Evolutionary conservation across 495 filamentous ascomycete genomes (phyloP).

Genomic region (Aspergillus nidulans): DNA sequence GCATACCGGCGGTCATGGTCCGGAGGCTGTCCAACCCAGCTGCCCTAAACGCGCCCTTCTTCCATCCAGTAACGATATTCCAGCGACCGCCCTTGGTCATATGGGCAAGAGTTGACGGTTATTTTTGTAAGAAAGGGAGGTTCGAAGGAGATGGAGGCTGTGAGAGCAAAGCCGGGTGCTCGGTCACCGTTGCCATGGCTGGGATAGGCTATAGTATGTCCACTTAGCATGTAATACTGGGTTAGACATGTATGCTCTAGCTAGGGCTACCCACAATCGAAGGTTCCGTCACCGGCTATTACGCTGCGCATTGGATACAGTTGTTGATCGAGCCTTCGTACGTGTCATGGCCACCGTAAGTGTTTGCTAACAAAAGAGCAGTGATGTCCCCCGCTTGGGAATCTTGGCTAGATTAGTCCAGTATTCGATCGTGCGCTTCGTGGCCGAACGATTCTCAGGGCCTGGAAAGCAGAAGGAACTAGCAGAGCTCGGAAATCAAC

Average conservation of each 20-base stretch:
- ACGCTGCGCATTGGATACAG: constrained; percentile 44
- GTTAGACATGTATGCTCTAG: not conserved
- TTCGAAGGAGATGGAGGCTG: constrained; percentile 52
- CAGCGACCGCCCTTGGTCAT: constrained; percentile 56
- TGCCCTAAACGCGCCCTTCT: constrained; percentile 55
- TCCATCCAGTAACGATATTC: constrained; percentile 63
- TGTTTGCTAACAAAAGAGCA: constrained; percentile 57
- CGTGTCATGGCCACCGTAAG: constrained; percentile 53
- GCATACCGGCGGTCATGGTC: constrained; percentile 59
- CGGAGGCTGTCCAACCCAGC: constrained; percentile 26
- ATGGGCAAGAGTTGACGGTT: constrained; percentile 60
- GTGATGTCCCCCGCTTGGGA: constrained; percentile 57
- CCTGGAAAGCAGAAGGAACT: constrained; percentile 22
- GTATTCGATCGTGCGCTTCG: constrained; percentile 50
- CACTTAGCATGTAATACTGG: constrained; percentile 8
- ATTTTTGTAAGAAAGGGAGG: constrained; percentile 53
- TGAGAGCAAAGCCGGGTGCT: constrained; percentile 45
- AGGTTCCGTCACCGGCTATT: constrained; percentile 55
- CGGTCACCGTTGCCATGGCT: constrained; percentile 47
- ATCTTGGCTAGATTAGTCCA: constrained; percentile 58
- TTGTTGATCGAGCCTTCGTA: constrained; percentile 52
- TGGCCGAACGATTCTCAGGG: constrained; percentile 50
- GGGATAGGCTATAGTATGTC: constrained; percentile 29
- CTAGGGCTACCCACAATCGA: constrained; percentile 41
- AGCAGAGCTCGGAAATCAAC: not conserved